Conservation (phyloP, 208 protist genomes). For the Leishmania gerbilli region DNA sequence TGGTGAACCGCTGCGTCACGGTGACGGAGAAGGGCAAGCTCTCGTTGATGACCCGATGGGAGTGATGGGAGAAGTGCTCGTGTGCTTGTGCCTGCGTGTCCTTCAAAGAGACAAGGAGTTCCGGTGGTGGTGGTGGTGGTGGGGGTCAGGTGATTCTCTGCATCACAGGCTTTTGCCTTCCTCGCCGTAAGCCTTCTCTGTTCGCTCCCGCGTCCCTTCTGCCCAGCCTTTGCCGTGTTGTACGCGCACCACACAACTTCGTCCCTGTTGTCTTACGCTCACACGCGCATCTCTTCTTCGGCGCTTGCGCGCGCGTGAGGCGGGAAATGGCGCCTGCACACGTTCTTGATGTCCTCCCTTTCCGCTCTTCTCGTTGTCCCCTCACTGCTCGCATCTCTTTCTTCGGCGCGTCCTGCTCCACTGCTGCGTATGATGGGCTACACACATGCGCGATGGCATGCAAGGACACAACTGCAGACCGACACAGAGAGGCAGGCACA, state of each 20-base stretch:
- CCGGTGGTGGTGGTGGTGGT: not conserved
- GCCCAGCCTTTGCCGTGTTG: not conserved
- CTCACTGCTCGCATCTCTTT: not conserved
- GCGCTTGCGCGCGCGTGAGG: not conserved
- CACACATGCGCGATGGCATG: not conserved
- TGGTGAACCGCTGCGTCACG: conserved; percentile 19
- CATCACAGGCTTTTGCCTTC: not conserved
- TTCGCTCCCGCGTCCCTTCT: not conserved
- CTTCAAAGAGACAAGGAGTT: not conserved
- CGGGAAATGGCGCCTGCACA: not conserved
- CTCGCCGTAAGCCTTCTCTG: not conserved
- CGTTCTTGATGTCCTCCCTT: not conserved
- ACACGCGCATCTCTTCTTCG: not conserved
- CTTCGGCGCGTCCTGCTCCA: not conserved
- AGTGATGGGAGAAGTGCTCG: not conserved
- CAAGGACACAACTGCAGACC: not conserved
- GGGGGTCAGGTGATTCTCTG: not conserved
- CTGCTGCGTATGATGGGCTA: not conserved
- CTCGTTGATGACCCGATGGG: conserved; percentile 15
- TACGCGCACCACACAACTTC: not conserved
- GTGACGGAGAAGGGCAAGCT: not conserved
- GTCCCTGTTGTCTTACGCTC: not conserved
- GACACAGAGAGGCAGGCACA: not conserved
- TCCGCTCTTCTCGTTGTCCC: not conserved
- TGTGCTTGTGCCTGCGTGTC: not conserved